Base-by-base conservation (phyloP, 2,329 filamentous ascomycete species). In the Phaeomoniella chlamydospora region DNA sequence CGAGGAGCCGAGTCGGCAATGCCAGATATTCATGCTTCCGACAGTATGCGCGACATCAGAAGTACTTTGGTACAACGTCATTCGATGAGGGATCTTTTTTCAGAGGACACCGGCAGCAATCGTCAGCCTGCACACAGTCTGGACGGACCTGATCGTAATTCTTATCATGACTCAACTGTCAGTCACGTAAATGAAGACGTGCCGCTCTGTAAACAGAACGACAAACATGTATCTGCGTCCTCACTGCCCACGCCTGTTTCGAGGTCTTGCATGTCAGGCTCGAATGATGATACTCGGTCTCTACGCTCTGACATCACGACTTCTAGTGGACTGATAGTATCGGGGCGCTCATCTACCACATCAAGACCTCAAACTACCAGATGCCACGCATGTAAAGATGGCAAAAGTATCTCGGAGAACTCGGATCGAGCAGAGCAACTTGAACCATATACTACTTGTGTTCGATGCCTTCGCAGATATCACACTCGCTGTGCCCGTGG, bases 1-100 rank as follows among this genome's bases (percentile, higher is more conserved):
- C 10, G 22, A 10, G n/a, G 10, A 29, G 29, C 15, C 18, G 29
- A 11, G 12, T n/a, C 15, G 36, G 36, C 31, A 38, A 38, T n/a
- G 11, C n/a, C n/a, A n/a, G n/a, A n/a, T n/a, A n/a, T n/a, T n/a
- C n/a, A n/a, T n/a, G n/a, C n/a, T n/a, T n/a, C n/a, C n/a, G n/a
- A n/a, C n/a, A n/a, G n/a, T n/a, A n/a, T n/a, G n/a, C n/a, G n/a
- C n/a, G n/a, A n/a, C n/a, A n/a, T n/a, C n/a, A n/a, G n/a, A n/a
- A n/a, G n/a, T n/a, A n/a, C n/a, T n/a, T n/a, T n/a, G n/a, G n/a
- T n/a, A n/a, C n/a, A n/a, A n/a, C n/a, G n/a, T n/a, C n/a, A n/a
- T n/a, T n/a, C n/a, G n/a, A n/a, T n/a, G n/a, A n/a, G n/a, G n/a
- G n/a, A n/a, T n/a, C n/a, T n/a, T n/a, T n/a, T n/a, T n/a, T n/a